A percentile compares a stretch with the other conserved stretches of the same genome.
These are phyloP conservation scores for Penicillium sp. DNA, from an alignment of 2,329 filamentous ascomycete genomes.

Conservation along the genomic window DNA sequence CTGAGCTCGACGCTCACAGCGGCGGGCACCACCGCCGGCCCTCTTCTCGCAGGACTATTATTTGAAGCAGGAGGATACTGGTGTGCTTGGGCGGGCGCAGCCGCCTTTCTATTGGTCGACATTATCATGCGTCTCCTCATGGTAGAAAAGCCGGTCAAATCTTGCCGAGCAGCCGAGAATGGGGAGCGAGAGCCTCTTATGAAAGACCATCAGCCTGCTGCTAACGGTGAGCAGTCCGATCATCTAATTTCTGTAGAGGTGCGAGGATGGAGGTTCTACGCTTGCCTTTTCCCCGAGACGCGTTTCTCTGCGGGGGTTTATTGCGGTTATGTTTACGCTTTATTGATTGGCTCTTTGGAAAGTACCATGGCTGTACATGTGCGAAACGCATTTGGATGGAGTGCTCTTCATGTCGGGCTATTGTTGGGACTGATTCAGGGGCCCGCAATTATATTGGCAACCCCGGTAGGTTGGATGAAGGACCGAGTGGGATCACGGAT, in stretches of 20 bases:
- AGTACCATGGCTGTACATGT: slow-evolving; percentile 13
- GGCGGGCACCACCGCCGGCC: slow-evolving; percentile 25
- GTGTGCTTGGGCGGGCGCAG: slow-evolving; percentile 25
- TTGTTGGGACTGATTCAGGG: slow-evolving; percentile 11
- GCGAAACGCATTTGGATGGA: slow-evolving; percentile 11
- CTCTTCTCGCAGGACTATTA: slow-evolving; percentile 25
- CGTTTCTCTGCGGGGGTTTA: slow-evolving; percentile 8
- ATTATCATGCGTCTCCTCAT: slow-evolving; percentile 26
- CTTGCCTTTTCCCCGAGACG: slow-evolving; percentile 3
- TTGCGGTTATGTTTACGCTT: slow-evolving; percentile 8
- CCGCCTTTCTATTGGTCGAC: slow-evolving; percentile 26
- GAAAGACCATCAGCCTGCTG: not conserved
- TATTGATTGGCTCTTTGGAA: slow-evolving; percentile 11
- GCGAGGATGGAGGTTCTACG: slow-evolving; percentile 6
- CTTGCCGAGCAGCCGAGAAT: not conserved
- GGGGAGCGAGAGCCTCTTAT: not conserved
- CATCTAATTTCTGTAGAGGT: not conserved
- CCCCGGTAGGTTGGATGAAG: not conserved
- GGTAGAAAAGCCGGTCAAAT: not conserved
- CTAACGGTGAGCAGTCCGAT: not conserved
- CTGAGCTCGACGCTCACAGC: slow-evolving; percentile 4
- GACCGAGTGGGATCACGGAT: not conserved
- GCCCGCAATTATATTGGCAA: slow-evolving; percentile 8
- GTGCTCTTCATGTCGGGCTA: slow-evolving; percentile 9
- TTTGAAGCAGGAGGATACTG: slow-evolving; percentile 28